Percentiles rank a stretch among this genome's conserved stretches.
These are phyloP conservation scores for Xylariaceae sp. DNA, from an alignment of 2,329 filamentous ascomycete species.

Conservation along the genomic window DNA sequence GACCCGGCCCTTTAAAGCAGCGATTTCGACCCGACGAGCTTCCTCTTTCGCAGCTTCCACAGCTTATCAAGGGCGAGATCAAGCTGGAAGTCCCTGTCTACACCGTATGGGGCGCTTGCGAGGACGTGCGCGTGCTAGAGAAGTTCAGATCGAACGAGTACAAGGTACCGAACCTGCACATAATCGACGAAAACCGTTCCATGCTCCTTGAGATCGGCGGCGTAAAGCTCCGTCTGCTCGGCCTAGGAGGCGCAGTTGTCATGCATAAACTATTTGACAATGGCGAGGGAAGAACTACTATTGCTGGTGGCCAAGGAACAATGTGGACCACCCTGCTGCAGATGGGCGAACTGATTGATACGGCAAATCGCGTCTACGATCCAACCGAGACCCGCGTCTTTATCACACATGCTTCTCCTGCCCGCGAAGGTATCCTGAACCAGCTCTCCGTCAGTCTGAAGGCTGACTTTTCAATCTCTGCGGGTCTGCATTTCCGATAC, in stretches of 20 bases:
- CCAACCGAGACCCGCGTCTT: slow-evolving; percentile 96
- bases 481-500: slow-evolving; percentile 95
- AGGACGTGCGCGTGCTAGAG: slow-evolving; percentile 94
- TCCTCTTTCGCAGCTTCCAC: slow-evolving; percentile 85
- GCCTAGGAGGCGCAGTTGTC: slow-evolving; percentile 90
- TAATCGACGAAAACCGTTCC: slow-evolving; percentile 96
- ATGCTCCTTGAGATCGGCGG: slow-evolving; percentile 91
- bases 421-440: slow-evolving; percentile 92
- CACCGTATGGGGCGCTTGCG: slow-evolving; percentile 97
- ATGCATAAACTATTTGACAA: slow-evolving; percentile 99
- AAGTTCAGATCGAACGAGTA: slow-evolving; percentile 98
- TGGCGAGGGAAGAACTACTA: slow-evolving; percentile 93
- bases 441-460: slow-evolving; percentile 96
- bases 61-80: slow-evolving; percentile 80
- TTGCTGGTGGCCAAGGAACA: slow-evolving; percentile 94
- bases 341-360: slow-evolving; percentile 97
- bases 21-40: slow-evolving; percentile 77
- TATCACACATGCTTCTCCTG: slow-evolving; percentile 93
- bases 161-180: slow-evolving; percentile 94
- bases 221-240: slow-evolving; percentile 89
- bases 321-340: slow-evolving; percentile 99
- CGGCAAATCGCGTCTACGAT: slow-evolving; percentile 95
- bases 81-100: slow-evolving; percentile 96
- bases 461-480: slow-evolving; percentile 96
- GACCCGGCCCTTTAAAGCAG: slow-evolving; percentile 73